Conservation (phyloP, 2,329 filamentous ascomycete genomes). For the Monosporascus cannonballus region DNA sequence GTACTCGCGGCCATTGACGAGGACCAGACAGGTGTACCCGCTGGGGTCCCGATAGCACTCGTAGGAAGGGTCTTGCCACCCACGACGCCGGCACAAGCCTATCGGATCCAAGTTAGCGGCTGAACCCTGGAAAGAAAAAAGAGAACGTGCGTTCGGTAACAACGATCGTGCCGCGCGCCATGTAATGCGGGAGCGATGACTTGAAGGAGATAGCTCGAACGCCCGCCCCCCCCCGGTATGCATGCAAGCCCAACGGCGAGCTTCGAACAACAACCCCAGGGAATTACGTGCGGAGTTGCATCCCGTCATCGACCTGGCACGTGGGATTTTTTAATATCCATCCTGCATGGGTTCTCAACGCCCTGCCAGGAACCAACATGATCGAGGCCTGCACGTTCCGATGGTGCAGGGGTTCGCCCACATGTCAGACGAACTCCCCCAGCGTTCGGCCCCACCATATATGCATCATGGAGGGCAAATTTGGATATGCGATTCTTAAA, state of each 20-base stretch:
- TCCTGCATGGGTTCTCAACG: conserved; percentile 11
- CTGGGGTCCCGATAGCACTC: conserved; percentile 67
- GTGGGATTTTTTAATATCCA: conserved; percentile 19
- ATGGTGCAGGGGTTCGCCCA: conserved; percentile 27
- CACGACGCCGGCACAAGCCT: conserved; percentile 92
- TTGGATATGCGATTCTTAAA: conserved; percentile 11
- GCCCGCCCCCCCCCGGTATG: conserved; percentile 16
- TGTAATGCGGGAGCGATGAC: conserved; percentile 23
- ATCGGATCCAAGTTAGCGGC: conserved; percentile 27
- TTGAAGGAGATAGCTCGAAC: conserved; percentile 18
- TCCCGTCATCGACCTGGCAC: conserved; percentile 15
- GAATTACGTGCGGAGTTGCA: conserved; percentile 6
- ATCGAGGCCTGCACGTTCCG: conserved; percentile 25
- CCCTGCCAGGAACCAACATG: conserved; percentile 18
- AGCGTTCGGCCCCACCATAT: conserved; percentile 23
- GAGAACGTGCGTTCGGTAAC: conserved; percentile 17
- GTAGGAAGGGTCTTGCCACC: conserved; percentile 88
- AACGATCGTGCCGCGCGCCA: conserved; percentile 12
- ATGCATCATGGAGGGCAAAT: conserved; percentile 24
- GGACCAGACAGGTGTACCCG: conserved; percentile 83
- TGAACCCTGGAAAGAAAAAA: conserved; percentile 16
- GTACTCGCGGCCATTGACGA: conserved; percentile 96
- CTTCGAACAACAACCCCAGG: conserved; percentile 10
- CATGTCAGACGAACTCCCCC: conserved; percentile 29
- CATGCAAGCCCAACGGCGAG: conserved; percentile 26